Evolutionary conservation across 2,329 filamentous ascomycete species (phyloP).

Genomic region (Lecanoromycetidae sp.): DNA sequence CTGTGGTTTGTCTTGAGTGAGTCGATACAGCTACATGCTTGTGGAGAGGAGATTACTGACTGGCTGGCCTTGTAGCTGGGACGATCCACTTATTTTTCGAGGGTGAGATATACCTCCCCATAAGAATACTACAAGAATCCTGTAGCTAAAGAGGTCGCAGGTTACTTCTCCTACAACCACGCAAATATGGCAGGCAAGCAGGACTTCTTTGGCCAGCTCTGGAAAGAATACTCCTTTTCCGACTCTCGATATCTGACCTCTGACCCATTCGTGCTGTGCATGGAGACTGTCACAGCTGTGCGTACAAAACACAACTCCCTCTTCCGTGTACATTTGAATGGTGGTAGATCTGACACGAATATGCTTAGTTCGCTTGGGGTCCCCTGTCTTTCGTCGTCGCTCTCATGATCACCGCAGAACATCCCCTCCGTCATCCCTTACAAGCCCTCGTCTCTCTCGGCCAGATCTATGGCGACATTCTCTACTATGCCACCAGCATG

Average conservation of each 20-base stretch:
- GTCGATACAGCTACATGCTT: conserved; percentile 20
- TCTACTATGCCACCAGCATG: conserved; percentile 53
- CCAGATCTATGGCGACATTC: conserved; percentile 51
- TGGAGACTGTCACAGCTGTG: conserved; percentile 72
- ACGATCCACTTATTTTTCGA: conserved; percentile 69
- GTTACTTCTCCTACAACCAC: conserved; percentile 67
- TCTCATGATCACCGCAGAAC: conserved; percentile 40
- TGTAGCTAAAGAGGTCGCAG: conserved; percentile 26
- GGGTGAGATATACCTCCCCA: conserved; percentile 39
- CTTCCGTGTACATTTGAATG: not conserved
- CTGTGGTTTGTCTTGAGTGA: conserved; percentile 68
- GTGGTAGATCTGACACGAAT: not conserved
- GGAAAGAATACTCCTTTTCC: conserved; percentile 84
- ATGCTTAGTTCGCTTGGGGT: conserved; percentile 45
- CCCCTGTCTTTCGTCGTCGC: conserved; percentile 48
- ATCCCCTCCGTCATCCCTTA: conserved; percentile 46
- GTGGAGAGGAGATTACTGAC: not conserved
- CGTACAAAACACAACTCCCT: conserved; percentile 22
- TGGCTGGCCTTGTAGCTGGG: conserved; percentile 26
- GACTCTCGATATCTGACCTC: conserved; percentile 78
- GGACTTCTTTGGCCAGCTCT: conserved; percentile 68
- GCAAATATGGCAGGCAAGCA: conserved; percentile 52
- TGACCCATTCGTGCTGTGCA: conserved; percentile 73
- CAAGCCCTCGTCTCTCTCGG: conserved; percentile 50
- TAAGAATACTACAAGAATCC: not conserved